Conservation (phyloP, 2,329 filamentous ascomycete genomes). For the Botrytis deweyae region DNA sequence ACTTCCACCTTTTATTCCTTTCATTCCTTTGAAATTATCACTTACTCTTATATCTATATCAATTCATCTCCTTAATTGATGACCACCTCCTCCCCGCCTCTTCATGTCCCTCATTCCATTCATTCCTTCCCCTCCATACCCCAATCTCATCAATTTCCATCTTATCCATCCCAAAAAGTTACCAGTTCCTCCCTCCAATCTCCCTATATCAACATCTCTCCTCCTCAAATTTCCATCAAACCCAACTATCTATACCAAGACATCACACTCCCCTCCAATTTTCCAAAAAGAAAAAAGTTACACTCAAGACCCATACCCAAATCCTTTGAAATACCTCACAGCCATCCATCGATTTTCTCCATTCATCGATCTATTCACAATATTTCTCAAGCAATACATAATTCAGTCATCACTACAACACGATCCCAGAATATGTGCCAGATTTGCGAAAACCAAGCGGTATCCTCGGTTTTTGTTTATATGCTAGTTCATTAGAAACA, state of each 20-base stretch:
- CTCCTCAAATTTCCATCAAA: not conserved
- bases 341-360: too few species aligned
- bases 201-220: too few species aligned
- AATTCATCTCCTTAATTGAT: not conserved
- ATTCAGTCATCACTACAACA: too few species aligned
- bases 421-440: rapidly evolving
- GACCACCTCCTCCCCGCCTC: not conserved
- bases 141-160: not conserved
- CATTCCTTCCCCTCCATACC: not conserved
- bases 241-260: not conserved
- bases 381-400: too few species aligned
- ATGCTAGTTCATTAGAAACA: too few species aligned
- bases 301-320: too few species aligned
- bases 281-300: too few species aligned
- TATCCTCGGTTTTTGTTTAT: too few species aligned
- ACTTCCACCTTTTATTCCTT: not conserved
- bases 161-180: not conserved
- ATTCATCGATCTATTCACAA: too few species aligned
- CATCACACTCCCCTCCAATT: not conserved
- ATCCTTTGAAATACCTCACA: too few species aligned
- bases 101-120: not conserved
- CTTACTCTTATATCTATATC: not conserved
- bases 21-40: not conserved
- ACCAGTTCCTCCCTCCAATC: not conserved
- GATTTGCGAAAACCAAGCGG: too few species aligned